Percentiles rank a stretch among this genome's conserved stretches.
Conservation (phyloP, 2,329 filamentous ascomycete species). For the Pseudocercospora cruenta region DNA sequence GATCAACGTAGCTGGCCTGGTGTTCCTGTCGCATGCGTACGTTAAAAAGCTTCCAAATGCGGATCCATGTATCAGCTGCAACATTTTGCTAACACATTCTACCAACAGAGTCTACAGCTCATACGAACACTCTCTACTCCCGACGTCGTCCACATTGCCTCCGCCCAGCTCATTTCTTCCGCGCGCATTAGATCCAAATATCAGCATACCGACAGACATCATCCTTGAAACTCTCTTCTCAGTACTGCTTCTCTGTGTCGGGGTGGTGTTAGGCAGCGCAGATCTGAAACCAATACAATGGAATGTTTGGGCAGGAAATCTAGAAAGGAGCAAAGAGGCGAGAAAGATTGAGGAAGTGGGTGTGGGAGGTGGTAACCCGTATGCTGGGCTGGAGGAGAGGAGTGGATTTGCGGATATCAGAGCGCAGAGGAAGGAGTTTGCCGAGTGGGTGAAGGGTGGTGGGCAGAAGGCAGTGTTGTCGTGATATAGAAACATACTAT, state of each 20-base stretch:
- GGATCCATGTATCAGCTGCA: conserved; percentile 10
- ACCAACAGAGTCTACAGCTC: conserved; percentile 87
- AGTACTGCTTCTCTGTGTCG: conserved; percentile 77
- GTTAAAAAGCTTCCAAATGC: conserved; percentile 38
- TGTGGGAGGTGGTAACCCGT: conserved; percentile 79
- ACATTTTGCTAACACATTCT: conserved; percentile 8
- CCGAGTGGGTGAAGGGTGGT: conserved; percentile 65
- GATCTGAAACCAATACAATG: conserved; percentile 83
- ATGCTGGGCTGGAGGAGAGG: conserved; percentile 75
- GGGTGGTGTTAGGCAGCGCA: conserved; percentile 77
- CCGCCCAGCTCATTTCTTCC: conserved; percentile 33
- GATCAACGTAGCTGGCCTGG: conserved; percentile 72
- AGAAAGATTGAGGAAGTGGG: conserved; percentile 63
- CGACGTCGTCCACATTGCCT: conserved; percentile 50
- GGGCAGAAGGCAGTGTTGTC: conserved; percentile 8
- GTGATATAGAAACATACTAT: background rate
- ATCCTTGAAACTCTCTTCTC: conserved; percentile 81
- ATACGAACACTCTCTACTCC: conserved; percentile 81
- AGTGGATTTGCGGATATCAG: conserved; percentile 87
- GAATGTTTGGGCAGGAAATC: conserved; percentile 78
- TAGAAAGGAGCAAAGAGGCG: conserved; percentile 68
- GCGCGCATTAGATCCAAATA: conserved; percentile 40
- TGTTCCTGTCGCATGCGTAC: conserved; percentile 87
- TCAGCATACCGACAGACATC: conserved; percentile 77
- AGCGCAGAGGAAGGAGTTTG: conserved; percentile 74